These are phyloP conservation scores for Blastobotrys proliferans DNA, from an alignment of 1,139 yeast genomes.

Conservation along the genomic window DNA sequence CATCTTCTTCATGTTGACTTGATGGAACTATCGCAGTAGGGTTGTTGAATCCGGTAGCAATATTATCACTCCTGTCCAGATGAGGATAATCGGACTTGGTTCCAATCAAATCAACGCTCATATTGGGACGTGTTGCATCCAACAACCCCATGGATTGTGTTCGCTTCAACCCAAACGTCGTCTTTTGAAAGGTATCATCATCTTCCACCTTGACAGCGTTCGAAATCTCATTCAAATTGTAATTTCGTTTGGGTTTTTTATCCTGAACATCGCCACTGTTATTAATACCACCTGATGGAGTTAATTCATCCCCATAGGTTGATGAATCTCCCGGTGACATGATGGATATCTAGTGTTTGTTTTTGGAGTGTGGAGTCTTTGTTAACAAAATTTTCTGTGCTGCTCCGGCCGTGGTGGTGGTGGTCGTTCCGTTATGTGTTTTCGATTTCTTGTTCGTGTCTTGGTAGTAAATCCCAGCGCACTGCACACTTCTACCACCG, in stretches of 20 bases:
- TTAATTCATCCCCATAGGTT: not conserved
- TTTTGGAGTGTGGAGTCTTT: no score
- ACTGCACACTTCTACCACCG: no score
- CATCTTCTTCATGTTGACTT: constrained; percentile 4
- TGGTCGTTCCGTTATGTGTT: no score
- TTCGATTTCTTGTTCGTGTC: no score
- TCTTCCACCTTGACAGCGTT: constrained; percentile 63
- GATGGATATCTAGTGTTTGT: no score
- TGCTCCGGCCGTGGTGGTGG: no score
- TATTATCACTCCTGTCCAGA: constrained; percentile 12
- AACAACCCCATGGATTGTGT: constrained; percentile 80
- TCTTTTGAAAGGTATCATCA: constrained; percentile 65
- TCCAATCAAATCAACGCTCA: constrained; percentile 19
- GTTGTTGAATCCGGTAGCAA: constrained; percentile 1
- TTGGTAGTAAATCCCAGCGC: no score
- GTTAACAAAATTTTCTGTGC: no score
- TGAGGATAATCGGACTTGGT: constrained; percentile 25
- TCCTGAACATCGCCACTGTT: not conserved
- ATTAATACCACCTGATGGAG: not conserved
- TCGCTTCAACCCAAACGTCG: constrained; percentile 73
- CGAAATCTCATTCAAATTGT: constrained; percentile 29
- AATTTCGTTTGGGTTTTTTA: constrained; percentile 15
- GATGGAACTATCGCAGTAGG: not conserved
- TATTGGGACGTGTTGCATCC: constrained; percentile 49
- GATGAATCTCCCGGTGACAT: no score